Percentiles rank a stretch among this genome's conserved stretches.
Evolutionary conservation across 208 protist species (phyloP).

Genomic region (Lotmaria passim): DNA sequence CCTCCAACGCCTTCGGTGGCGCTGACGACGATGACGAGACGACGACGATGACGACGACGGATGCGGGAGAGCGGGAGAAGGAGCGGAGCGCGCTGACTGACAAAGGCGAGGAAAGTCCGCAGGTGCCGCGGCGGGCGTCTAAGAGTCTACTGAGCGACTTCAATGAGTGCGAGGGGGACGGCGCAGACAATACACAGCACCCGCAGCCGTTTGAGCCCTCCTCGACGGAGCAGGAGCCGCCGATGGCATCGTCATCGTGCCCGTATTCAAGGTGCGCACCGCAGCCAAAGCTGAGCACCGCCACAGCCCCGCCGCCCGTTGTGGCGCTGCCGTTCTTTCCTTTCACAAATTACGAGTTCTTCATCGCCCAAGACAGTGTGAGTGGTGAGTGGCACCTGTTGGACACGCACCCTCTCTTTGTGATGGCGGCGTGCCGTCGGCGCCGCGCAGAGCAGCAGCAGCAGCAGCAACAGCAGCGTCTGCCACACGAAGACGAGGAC

Average conservation of each 20-base stretch:
- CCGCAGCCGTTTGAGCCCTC: background rate
- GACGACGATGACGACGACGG: constrained; percentile 10
- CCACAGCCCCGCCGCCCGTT: constrained; percentile 26
- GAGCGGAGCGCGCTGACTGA: constrained; percentile 5
- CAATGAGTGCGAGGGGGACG: constrained; percentile 20
- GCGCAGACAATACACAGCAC: background rate
- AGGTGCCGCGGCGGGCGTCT: constrained; percentile 9
- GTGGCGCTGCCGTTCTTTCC: constrained; percentile 34
- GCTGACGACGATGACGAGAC: constrained; percentile 3
- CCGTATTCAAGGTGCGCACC: background rate
- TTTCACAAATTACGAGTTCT: constrained; percentile 42
- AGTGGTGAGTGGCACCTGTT: constrained; percentile 64
- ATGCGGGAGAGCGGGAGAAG: constrained; percentile 10
- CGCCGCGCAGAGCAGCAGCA: constrained; percentile 29
- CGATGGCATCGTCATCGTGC: background rate
- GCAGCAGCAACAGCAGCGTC: constrained; percentile 1
- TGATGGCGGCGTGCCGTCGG: constrained; percentile 35
- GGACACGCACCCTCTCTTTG: constrained; percentile 53
- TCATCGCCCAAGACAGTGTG: constrained; percentile 38
- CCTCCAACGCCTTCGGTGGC: constrained; percentile 18
- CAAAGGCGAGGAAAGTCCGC: constrained; percentile 10
- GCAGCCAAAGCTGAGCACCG: constrained; percentile 13
- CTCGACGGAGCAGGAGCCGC: background rate
- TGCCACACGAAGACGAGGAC: constrained; percentile 20
- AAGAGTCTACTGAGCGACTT: constrained; percentile 33